Conservation (phyloP, 148 eudicot species). For the Fallopia convolvulus region DNA sequence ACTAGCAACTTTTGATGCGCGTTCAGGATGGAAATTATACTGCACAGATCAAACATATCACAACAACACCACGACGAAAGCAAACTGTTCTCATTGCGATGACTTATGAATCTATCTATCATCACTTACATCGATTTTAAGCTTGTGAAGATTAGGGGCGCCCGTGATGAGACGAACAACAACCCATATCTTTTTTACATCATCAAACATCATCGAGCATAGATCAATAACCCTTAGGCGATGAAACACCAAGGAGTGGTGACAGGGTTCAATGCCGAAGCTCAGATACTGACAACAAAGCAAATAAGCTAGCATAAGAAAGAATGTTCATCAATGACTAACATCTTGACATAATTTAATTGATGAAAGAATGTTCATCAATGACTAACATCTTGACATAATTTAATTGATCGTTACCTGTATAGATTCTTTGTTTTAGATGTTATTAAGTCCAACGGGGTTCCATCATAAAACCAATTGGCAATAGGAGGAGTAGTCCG, state of each 20-base stretch:
- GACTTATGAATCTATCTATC: neutral
- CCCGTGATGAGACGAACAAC: constrained; percentile 66
- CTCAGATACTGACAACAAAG: constrained; percentile 55
- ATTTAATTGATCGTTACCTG: no score
- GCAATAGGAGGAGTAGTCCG: no score
- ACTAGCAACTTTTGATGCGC: constrained; percentile 36
- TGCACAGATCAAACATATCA: neutral
- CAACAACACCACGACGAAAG: no score
- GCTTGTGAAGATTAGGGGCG: constrained; percentile 70
- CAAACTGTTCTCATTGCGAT: no score
- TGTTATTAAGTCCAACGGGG: no score
- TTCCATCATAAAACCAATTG: no score
- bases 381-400: no score
- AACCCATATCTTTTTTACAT: constrained; percentile 66
- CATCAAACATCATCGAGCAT: constrained; percentile 74
- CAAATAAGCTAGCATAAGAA: neutral
- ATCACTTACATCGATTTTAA: constrained; percentile 67
- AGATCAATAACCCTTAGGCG: constrained; percentile 52
- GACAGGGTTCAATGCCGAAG: constrained; percentile 52
- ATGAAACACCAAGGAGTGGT: constrained; percentile 30
- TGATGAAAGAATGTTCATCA: neutral
- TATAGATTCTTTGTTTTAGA: constrained; percentile 36
- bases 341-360: no score
- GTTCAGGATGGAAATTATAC: constrained; percentile 53
- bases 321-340: neutral